Evolutionary conservation across 225 moss, liverwort and hornwort species (phyloP).

Genomic region (Physcomitrellopsis africana): DNA sequence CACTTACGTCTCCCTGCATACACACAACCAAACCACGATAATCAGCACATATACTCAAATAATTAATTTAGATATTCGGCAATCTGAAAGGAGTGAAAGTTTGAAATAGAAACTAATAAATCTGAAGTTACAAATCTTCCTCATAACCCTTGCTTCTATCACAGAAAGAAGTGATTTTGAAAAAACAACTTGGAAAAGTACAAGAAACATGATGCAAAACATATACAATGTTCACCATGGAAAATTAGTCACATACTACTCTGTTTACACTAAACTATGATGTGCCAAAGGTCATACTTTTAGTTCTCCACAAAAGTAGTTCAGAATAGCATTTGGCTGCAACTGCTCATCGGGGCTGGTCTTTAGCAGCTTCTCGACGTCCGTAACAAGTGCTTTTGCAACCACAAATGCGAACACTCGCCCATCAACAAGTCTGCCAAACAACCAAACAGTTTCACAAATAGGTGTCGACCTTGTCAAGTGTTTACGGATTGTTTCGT

Average conservation of each 20-base stretch:
- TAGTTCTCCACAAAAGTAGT: conserved; percentile 66
- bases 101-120: conserved; percentile 10
- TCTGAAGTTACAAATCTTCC: conserved; percentile 4
- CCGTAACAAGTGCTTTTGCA: conserved; percentile 80
- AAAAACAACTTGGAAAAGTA: background rate
- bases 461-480: background rate
- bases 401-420: conserved; percentile 81
- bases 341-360: conserved; percentile 71
- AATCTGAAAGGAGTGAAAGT: conserved; percentile 9
- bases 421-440: conserved; percentile 79
- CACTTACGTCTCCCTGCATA: conserved; percentile 64
- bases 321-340: conserved; percentile 69
- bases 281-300: conserved; percentile 48
- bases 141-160: conserved; percentile 6
- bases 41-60: background rate
- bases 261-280: background rate
- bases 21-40: conserved; percentile 17
- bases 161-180: background rate
- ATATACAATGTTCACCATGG: conserved; percentile 4
- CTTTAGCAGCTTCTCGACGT: conserved; percentile 79
- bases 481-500: background rate
- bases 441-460: conserved; percentile 27
- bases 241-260: background rate
- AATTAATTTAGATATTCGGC: conserved; percentile 1
- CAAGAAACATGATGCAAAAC: background rate